Percentiles rank a stretch among this genome's conserved stretches.
These are phyloP conservation scores for Hypoxylon sp. DNA, from an alignment of 2,329 filamentous ascomycete genomes.

Conservation along the genomic window DNA sequence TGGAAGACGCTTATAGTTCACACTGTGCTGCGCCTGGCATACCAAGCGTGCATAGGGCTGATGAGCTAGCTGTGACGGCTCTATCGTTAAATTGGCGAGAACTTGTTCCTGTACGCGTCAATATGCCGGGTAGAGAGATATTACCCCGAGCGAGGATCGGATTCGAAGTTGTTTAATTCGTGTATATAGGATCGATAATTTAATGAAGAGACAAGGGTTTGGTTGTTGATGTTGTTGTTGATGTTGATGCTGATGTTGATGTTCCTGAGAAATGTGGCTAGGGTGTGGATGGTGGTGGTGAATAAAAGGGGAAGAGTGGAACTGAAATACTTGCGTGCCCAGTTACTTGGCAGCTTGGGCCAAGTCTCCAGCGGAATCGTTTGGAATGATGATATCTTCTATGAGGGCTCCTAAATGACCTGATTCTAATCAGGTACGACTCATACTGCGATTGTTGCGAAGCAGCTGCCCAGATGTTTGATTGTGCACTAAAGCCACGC, in stretches of 20 bases:
- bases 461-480: conserved; percentile 8
- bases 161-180: conserved; percentile 14
- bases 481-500: conserved; percentile 11
- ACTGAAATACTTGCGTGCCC: neutral
- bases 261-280: conserved; percentile 5
- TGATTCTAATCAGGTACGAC: conserved; percentile 11
- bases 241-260: conserved; percentile 1
- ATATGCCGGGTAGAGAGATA: neutral
- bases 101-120: neutral
- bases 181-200: neutral
- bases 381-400: neutral
- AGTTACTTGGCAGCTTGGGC: neutral
- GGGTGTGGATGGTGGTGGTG: neutral
- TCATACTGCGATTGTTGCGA: conserved; percentile 17
- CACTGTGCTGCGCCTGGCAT: conserved; percentile 34
- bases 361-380: neutral
- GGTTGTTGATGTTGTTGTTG: neutral
- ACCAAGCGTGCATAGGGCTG: conserved; percentile 39
- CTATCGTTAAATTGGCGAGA: conserved; percentile 7
- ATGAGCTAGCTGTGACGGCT: conserved; percentile 29
- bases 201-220: neutral
- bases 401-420: neutral
- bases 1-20: conserved; percentile 12
- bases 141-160: neutral
- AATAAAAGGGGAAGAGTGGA: neutral